Conservation (phyloP, 768 basidiomycete genomes). For the Suillus hirtellus region DNA sequence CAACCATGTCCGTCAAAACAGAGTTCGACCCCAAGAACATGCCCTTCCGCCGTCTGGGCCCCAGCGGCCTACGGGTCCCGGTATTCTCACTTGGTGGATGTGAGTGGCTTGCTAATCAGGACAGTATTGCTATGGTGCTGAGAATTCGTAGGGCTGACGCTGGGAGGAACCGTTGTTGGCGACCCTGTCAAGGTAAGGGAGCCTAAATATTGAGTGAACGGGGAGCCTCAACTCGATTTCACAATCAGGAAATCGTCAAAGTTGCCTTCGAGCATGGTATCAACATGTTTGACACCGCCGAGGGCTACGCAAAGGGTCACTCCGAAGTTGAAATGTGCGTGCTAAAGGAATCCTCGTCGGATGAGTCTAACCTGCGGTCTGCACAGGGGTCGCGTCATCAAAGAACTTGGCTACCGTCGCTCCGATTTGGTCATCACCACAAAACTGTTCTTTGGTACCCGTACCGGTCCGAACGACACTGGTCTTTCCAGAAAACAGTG, state of each 20-base stretch:
- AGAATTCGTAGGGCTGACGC: slow-evolving; percentile 41
- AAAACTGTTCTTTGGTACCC: slow-evolving; percentile 59
- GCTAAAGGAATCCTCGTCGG: neutral
- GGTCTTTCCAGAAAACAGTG: slow-evolving; percentile 37
- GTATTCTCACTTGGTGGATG: slow-evolving; percentile 55
- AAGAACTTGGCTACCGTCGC: slow-evolving; percentile 51
- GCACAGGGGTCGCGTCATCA: slow-evolving; percentile 50
- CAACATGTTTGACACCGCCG: slow-evolving; percentile 52
- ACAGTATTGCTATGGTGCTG: slow-evolving; percentile 4
- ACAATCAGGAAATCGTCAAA: slow-evolving; percentile 50
- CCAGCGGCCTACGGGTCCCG: slow-evolving; percentile 49
- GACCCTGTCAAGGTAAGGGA: slow-evolving; percentile 48
- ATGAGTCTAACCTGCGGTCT: neutral
- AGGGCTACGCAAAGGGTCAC: slow-evolving; percentile 45
- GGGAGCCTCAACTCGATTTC: neutral
- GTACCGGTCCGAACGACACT: slow-evolving; percentile 44
- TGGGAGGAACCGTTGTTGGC: slow-evolving; percentile 47
- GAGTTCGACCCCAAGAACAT: slow-evolving; percentile 41
- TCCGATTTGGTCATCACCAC: slow-evolving; percentile 54
- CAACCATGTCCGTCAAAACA: slow-evolving; percentile 26
- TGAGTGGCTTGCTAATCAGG: slow-evolving; percentile 17
- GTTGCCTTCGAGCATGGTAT: slow-evolving; percentile 53
- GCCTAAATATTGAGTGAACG: neutral
- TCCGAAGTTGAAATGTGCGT: slow-evolving; percentile 55
- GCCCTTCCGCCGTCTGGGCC: slow-evolving; percentile 44